Evolutionary conservation across 2,329 filamentous ascomycete genomes (phyloP).

Genomic region (Apiospora pterosperma): DNA sequence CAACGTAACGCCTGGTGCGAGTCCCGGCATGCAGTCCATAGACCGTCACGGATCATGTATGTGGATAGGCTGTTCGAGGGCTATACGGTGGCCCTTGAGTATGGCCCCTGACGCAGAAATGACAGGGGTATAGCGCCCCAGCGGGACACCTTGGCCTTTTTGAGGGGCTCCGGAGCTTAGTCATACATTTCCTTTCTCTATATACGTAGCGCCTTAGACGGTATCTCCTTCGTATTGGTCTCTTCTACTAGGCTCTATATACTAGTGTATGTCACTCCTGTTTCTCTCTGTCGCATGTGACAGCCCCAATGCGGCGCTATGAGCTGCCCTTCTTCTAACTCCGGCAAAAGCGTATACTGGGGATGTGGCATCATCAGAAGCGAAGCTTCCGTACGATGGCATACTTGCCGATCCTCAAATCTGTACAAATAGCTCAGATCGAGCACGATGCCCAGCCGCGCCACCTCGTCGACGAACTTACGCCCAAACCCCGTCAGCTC

Average conservation of each 20-base stretch:
- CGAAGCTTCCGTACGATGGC: slow-evolving; percentile 23
- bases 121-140: no score
- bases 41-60: neutral
- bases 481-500: slow-evolving; percentile 28
- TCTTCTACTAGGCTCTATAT: no score
- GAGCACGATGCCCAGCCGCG: slow-evolving; percentile 28
- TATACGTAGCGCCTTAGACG: no score
- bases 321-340: neutral
- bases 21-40: neutral
- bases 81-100: neutral
- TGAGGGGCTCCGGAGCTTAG: no score
- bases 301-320: neutral
- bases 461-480: slow-evolving; percentile 20
- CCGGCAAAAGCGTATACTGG: neutral
- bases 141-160: no score
- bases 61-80: neutral
- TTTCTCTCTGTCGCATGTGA: no score
- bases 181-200: no score
- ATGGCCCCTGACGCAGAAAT: no score
- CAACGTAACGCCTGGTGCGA: neutral
- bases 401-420: slow-evolving; percentile 29
- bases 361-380: no score
- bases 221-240: no score
- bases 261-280: no score
- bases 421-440: slow-evolving; percentile 34